Base-by-base conservation (phyloP, 2,329 filamentous ascomycete genomes). In the Aspergillus fijiensis region DNA sequence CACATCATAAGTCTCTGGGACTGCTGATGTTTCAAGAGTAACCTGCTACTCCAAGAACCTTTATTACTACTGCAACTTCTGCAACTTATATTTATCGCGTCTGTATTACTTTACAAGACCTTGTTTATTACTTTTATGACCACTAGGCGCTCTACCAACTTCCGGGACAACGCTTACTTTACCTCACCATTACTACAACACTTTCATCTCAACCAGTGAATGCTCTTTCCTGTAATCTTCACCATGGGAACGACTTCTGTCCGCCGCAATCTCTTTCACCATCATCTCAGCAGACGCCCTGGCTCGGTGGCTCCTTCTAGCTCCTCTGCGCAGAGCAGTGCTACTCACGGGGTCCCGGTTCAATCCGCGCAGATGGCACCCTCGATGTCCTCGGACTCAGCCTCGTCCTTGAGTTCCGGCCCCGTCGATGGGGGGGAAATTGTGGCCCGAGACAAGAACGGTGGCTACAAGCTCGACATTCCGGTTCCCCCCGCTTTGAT, bases 361-460 rank as follows among this genome's bases (percentile, higher is more conserved):
- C 65, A 69, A 21, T 63, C 70, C 14, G 67, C 70, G 1, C 66
- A 70, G 57, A 62, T 67, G 6, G 42, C 67, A 9, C 66, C 67
- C 49, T 55, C 68, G 16, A 60, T 61, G 35, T 58, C 63, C 3
- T 65, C 69, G 1, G 70, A 74, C 6, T 56, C 67, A 1, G 63
- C 58, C 5, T 64, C 66, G 10, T 62, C 66, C 3, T 59, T 71
- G 29, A 63, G 60, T 29, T 58, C 63, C 10, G 67, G 67, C 16
- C n/a, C 63, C 2, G 60, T 70, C 16, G 71, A 79, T 54, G 74
- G 74, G 49, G 73, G 71, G 60, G 82, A 84, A 50, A 80, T 84
- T 27, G 80, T 84, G 25, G 79, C 79, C 49, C 76, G 79, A 11
- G 79, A 83, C 60, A 76, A 78, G 27, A 76, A 79, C 56, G 82